Conservation (phyloP, 257 asterid genomes). For the Vinca minor region DNA sequence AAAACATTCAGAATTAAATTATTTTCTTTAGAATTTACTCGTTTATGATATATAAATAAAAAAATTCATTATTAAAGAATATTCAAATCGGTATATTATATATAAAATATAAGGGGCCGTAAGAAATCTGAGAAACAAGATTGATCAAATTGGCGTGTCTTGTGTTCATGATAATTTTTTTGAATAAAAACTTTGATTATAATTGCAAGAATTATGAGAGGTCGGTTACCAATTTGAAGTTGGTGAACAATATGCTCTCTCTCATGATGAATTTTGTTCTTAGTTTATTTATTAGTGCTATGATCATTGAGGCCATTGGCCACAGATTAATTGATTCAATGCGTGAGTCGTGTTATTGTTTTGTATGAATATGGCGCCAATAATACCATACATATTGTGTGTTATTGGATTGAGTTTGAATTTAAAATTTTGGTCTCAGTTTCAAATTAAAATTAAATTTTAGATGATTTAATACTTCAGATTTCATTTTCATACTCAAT, state of each 20-base stretch:
- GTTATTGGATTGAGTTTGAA: too few species aligned
- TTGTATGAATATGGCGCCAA: constrained; percentile 5
- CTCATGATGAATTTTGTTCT: constrained; percentile 5
- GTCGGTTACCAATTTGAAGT: constrained; percentile 16
- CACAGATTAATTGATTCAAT: constrained; percentile 1
- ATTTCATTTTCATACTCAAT: too few species aligned
- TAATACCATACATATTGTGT: not conserved
- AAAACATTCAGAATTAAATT: too few species aligned
- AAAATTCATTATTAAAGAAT: too few species aligned
- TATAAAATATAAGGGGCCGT: too few species aligned
- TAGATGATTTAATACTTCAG: too few species aligned
- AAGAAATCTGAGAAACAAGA: not conserved
- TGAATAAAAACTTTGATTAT: not conserved
- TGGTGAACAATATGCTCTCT: constrained; percentile 5
- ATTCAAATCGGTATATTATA: too few species aligned
- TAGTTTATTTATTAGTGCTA: constrained; percentile 1
- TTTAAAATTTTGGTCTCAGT: too few species aligned
- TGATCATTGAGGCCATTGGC: constrained; percentile 1
- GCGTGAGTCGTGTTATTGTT: constrained; percentile 1
- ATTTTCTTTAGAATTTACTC: too few species aligned
- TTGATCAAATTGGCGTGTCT: not conserved
- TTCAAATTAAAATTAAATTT: too few species aligned
- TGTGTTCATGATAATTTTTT: not conserved
- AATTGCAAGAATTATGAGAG: constrained; percentile 11
- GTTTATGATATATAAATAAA: too few species aligned